These are phyloP conservation scores for Elsinoe fawcettii DNA, from an alignment of 2,329 filamentous ascomycete genomes.

Conservation along the genomic window DNA sequence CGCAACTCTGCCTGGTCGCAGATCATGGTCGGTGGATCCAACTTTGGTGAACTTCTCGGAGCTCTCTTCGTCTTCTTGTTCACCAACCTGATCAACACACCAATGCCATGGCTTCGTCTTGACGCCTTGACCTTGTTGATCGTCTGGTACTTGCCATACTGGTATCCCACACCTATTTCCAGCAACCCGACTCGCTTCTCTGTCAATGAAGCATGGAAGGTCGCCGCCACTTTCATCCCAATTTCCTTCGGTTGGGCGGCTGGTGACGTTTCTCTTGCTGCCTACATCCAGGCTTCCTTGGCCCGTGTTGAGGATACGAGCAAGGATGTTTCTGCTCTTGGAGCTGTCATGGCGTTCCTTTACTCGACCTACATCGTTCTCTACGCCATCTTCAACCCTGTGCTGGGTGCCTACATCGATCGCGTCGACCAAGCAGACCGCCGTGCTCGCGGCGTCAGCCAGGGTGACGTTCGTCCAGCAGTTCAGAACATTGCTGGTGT, in stretches of 20 bases:
- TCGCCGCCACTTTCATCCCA: conserved; percentile 40
- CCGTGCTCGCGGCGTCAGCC: conserved; percentile 19
- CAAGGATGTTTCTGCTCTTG: conserved; percentile 42
- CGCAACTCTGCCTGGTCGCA: conserved; percentile 44
- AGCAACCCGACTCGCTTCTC: conserved; percentile 30
- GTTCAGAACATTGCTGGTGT: conserved; percentile 41
- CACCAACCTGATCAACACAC: conserved; percentile 42
- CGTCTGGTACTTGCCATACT: conserved; percentile 44
- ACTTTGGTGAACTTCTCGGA: conserved; percentile 44
- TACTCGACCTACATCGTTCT: conserved; percentile 45
- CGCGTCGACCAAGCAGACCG: conserved; percentile 29
- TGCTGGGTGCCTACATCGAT: conserved; percentile 43
- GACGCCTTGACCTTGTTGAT: conserved; percentile 41
- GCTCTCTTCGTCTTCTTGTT: conserved; percentile 44
- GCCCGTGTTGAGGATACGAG: conserved; percentile 38
- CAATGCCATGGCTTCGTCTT: conserved; percentile 45
- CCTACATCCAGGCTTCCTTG: conserved; percentile 46
- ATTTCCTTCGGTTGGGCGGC: conserved; percentile 46
- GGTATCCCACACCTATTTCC: conserved; percentile 24
- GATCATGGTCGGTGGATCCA: conserved; percentile 45
- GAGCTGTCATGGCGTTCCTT: conserved; percentile 46
- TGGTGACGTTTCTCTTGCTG: conserved; percentile 44
- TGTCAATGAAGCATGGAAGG: conserved; percentile 41
- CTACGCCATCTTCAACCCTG: conserved; percentile 39
- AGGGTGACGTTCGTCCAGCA: conserved; percentile 34